Conservation (phyloP, 495 filamentous ascomycete genomes). For the Chaetomium fimeti region DNA sequence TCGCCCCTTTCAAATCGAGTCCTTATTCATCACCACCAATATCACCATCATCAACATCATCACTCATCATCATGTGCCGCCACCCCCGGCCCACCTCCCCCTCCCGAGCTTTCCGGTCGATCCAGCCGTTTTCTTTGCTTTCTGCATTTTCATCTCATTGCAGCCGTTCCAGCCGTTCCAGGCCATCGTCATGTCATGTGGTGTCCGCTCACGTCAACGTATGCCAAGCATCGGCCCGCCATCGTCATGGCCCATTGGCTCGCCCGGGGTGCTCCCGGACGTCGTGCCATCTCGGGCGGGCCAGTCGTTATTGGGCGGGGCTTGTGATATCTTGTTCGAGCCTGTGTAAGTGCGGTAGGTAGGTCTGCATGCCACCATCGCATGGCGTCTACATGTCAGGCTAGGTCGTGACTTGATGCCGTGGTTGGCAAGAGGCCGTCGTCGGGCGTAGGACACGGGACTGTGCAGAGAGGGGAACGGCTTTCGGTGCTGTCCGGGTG, state of each 20-base stretch:
- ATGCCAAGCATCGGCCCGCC: conserved; percentile 13
- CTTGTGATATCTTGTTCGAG: too few relatives aligned
- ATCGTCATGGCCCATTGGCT: conserved; percentile 4
- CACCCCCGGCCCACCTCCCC: too few relatives aligned
- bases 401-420: not conserved
- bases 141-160: not conserved
- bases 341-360: not conserved
- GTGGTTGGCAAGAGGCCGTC: not conserved
- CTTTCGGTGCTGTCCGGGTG: conserved; percentile 4
- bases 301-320: not conserved
- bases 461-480: not conserved
- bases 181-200: conserved; percentile 6
- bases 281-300: not conserved
- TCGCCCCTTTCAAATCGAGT: not conserved
- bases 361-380: not conserved
- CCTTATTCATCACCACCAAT: not conserved
- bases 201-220: conserved; percentile 8
- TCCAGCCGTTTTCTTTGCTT: not conserved
- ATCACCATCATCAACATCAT: not conserved
- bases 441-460: not conserved
- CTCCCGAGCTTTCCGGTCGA: not conserved
- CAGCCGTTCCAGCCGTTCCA: too few relatives aligned
- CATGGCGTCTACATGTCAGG: not conserved
- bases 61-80: conserved; percentile 6
- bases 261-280: not conserved